Conservation (phyloP, 139 green algal genomes). For the Chlamydomonas schloesseri region DNA sequence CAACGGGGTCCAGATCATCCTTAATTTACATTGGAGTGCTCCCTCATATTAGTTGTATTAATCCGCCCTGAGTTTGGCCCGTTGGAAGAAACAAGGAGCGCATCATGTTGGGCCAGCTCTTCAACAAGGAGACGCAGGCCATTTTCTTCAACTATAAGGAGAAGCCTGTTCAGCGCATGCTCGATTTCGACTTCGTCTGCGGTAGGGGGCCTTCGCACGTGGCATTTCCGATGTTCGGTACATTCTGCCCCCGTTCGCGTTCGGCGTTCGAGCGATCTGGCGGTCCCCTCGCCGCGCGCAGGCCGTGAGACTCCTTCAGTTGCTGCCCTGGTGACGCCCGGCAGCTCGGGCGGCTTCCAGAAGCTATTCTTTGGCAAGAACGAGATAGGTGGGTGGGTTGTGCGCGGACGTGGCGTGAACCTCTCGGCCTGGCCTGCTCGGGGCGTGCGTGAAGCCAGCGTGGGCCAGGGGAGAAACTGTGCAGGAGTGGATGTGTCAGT, state of each 20-base stretch:
- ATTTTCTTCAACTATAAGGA: slow-evolving; percentile 96
- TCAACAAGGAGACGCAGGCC: slow-evolving; percentile 83
- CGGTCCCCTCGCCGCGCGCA: slow-evolving; percentile 36
- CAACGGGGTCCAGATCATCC: background rate
- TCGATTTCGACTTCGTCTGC: slow-evolving; percentile 96
- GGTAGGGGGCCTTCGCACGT: slow-evolving; percentile 59
- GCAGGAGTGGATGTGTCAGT: too few species aligned
- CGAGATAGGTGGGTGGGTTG: slow-evolving; percentile 68
- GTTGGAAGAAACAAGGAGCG: background rate
- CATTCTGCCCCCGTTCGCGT: background rate
- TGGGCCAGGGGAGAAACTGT: too few species aligned
- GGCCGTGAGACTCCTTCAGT: slow-evolving; percentile 86
- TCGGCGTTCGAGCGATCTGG: slow-evolving; percentile 27
- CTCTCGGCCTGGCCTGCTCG: too few species aligned
- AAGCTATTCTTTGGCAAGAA: slow-evolving; percentile 95
- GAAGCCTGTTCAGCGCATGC: slow-evolving; percentile 91
- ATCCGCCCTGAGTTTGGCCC: background rate
- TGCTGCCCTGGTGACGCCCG: slow-evolving; percentile 87
- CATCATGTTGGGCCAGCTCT: slow-evolving; percentile 75
- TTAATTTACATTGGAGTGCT: background rate
- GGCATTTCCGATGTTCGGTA: too few species aligned
- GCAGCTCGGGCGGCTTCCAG: slow-evolving; percentile 86
- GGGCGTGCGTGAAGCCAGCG: too few species aligned
- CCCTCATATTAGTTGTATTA: background rate
- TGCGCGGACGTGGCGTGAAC: too few species aligned